Percentiles rank a stretch among this genome's conserved stretches.
Evolutionary conservation across 805 yeast species (phyloP).

Genomic region (Saccharomyces eubayanus): DNA sequence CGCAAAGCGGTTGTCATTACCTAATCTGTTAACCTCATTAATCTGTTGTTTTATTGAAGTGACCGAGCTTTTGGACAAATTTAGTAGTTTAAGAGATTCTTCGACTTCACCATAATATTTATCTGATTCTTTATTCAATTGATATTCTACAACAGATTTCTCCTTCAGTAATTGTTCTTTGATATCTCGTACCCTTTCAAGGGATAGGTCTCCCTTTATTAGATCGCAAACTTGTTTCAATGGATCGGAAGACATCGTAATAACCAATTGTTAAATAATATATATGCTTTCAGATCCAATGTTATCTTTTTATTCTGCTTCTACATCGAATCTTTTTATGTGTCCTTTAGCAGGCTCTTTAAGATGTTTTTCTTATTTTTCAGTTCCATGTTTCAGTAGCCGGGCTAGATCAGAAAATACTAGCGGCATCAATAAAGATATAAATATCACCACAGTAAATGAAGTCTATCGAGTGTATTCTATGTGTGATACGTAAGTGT

Average conservation of each 20-base stretch:
- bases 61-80: slow-evolving; percentile 39
- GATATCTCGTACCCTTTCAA: slow-evolving; percentile 44
- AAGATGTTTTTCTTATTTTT: not conserved
- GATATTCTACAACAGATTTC: slow-evolving; percentile 65
- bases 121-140: slow-evolving; percentile 62
- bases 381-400: not conserved
- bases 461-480: not conserved
- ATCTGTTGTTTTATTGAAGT: slow-evolving; percentile 41
- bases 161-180: slow-evolving; percentile 56
- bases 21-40: slow-evolving; percentile 39
- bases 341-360: not conserved
- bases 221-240: slow-evolving; percentile 28
- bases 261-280: not conserved
- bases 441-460: not conserved
- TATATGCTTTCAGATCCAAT: not conserved
- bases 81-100: slow-evolving; percentile 34
- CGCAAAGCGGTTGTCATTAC: slow-evolving; percentile 48
- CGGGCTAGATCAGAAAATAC: not conserved
- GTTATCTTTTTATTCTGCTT: not conserved
- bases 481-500: not conserved
- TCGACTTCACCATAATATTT: slow-evolving; percentile 51
- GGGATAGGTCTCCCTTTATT: slow-evolving; percentile 39
- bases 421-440: not conserved
- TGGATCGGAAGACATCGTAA: not conserved
- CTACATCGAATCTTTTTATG: not conserved